phyloP scores from a whole-genome alignment of 495 filamentous ascomycete genomes.

The Sabuloglossum arenarium region DNA sequence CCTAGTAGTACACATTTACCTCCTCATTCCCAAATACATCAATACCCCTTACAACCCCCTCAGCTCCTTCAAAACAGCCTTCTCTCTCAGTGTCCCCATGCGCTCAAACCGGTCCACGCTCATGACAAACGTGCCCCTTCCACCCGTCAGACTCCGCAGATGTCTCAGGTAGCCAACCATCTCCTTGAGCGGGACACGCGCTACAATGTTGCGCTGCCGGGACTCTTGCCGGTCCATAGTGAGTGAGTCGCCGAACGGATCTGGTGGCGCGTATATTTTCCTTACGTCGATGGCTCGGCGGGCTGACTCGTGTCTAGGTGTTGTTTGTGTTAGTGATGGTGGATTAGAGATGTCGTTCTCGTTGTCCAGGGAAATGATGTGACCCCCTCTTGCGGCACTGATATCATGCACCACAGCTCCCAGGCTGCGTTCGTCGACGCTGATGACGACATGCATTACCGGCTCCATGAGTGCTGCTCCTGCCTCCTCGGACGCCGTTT shows the following conservation, averaged over 20 bases:
- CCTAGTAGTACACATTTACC: too few species aligned
- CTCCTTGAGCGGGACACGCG: conserved; percentile 78
- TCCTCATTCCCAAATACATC: too few species aligned
- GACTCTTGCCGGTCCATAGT: conserved; percentile 9
- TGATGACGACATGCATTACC: conserved; percentile 71
- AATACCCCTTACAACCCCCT: conserved; percentile 10
- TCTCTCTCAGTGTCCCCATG: conserved; percentile 46
- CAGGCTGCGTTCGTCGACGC: conserved; percentile 58
- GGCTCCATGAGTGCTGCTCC: conserved; percentile 66
- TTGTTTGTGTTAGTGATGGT: conserved; percentile 13
- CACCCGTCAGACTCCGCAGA: conserved; percentile 68
- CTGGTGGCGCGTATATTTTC: conserved; percentile 64
- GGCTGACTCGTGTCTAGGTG: conserved; percentile 11
- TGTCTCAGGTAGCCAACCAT: conserved; percentile 95
- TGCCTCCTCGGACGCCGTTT: conserved; percentile 22
- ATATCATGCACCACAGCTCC: conserved; percentile 85
- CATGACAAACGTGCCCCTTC: conserved; percentile 85
- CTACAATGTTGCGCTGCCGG: conserved; percentile 43
- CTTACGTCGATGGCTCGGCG: conserved; percentile 35
- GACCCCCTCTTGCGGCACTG: conserved; percentile 59
- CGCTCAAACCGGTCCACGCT: conserved; percentile 74
- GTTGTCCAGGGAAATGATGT: conserved; percentile 59
- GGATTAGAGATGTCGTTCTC: conserved; percentile 16
- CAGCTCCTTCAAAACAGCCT: conserved; percentile 31
- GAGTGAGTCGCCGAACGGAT: conserved; percentile 43